These are phyloP conservation scores for Calonectria pseudoturangicola DNA, from an alignment of 2,329 filamentous ascomycete genomes.

Conservation along the genomic window DNA sequence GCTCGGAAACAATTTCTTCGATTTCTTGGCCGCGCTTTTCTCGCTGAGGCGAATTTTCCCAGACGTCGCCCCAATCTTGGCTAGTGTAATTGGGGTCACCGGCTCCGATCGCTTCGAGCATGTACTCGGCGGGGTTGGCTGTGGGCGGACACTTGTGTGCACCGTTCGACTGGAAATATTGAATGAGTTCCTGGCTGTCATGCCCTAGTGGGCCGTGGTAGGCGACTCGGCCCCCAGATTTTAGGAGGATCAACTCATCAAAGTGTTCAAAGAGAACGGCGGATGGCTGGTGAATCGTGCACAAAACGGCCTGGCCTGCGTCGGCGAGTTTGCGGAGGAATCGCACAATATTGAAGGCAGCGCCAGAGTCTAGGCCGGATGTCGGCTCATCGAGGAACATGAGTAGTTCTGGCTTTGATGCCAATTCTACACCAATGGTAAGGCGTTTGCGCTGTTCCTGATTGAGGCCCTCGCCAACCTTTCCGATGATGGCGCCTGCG, in stretches of 20 bases:
- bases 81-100: slow-evolving; percentile 76
- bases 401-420: slow-evolving; percentile 74
- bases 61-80: slow-evolving; percentile 78
- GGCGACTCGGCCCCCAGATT: slow-evolving; percentile 70
- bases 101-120: slow-evolving; percentile 76
- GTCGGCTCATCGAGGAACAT: slow-evolving; percentile 80
- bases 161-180: slow-evolving; percentile 72
- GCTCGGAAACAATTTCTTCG: slow-evolving; percentile 67
- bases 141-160: slow-evolving; percentile 67
- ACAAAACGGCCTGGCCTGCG: slow-evolving; percentile 75
- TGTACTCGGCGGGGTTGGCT: slow-evolving; percentile 73
- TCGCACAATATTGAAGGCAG: slow-evolving; percentile 77
- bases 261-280: slow-evolving; percentile 74
- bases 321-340: slow-evolving; percentile 78
- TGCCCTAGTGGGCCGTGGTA: slow-evolving; percentile 73
- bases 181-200: slow-evolving; percentile 67
- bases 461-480: slow-evolving; percentile 75
- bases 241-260: slow-evolving; percentile 73
- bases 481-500: slow-evolving; percentile 78
- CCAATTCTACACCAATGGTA: slow-evolving; percentile 74
- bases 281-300: slow-evolving; percentile 77
- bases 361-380: slow-evolving; percentile 74
- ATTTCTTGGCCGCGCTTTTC: slow-evolving; percentile 70
- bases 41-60: slow-evolving; percentile 72
- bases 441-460: slow-evolving; percentile 75